phyloP scores from a whole-genome alignment of 352 stramenopile species.

The Phytopythium aichiense region DNA sequence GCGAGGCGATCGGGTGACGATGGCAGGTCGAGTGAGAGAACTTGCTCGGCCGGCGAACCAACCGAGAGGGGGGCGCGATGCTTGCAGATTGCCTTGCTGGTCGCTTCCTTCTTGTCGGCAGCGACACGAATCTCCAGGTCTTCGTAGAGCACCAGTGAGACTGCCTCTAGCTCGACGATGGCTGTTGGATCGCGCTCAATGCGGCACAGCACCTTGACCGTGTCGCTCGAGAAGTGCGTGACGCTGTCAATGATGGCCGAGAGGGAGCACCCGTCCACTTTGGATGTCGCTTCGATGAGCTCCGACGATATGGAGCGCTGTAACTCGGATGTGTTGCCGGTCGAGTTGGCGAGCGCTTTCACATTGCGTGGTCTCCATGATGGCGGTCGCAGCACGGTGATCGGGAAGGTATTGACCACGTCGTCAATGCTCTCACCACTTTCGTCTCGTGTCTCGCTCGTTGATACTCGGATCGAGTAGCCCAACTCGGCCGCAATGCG shows the following conservation, averaged over 20 bases:
- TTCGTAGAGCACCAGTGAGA: not conserved
- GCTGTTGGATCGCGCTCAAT: not conserved
- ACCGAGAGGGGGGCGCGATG: not conserved
- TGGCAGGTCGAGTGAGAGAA: not conserved
- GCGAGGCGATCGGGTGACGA: not conserved
- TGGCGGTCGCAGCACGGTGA: not conserved
- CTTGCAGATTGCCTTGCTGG: not conserved
- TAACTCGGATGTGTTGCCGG: not conserved
- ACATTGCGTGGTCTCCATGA: constrained; percentile 3
- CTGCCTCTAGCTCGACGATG: not conserved
- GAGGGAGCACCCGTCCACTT: not conserved
- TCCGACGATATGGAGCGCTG: constrained; percentile 2
- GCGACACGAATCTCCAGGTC: not conserved
- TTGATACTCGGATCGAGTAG: constrained; percentile 5
- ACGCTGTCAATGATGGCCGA: constrained; percentile 7
- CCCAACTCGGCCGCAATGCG: constrained; percentile 8
- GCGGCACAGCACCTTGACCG: constrained; percentile 3
- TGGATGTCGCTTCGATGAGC: not conserved
- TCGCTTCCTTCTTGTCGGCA: not conserved
- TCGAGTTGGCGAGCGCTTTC: not conserved
- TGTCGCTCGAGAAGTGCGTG: constrained; percentile 1
- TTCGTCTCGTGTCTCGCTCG: not conserved
- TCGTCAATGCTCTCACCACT: not conserved
- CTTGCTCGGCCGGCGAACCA: not conserved
- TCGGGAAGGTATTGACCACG: not conserved